A percentile compares a stretch with the other conserved stretches of the same genome.
These are phyloP conservation scores for Podospora pseudopauciseta DNA, from an alignment of 495 filamentous ascomycete genomes.

Conservation along the genomic window DNA sequence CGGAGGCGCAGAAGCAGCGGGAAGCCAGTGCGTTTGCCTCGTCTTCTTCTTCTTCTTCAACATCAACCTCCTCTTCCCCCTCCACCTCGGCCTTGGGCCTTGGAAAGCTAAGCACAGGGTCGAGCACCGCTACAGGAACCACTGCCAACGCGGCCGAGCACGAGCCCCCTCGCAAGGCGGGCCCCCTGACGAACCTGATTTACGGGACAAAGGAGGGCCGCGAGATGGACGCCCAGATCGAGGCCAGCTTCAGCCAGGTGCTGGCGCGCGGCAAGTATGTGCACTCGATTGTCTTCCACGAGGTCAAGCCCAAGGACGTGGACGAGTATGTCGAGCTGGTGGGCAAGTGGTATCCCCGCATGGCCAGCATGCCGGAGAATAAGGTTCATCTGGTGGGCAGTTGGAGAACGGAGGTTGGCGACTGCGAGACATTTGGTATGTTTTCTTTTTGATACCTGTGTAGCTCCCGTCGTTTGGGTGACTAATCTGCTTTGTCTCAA, in stretches of 20 bases:
- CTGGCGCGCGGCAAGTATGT: constrained; percentile 96
- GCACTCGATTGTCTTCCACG: constrained; percentile 94
- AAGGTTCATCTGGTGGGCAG: constrained; percentile 95
- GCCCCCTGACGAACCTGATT: constrained; percentile 67
- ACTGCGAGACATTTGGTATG: constrained; percentile 94
- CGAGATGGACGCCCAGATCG: constrained; percentile 88
- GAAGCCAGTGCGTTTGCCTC: constrained; percentile 68
- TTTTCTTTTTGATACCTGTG: constrained; percentile 1
- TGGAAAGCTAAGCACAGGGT: constrained; percentile 62
- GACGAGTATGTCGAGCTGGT: constrained; percentile 92
- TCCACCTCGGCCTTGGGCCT: constrained; percentile 43
- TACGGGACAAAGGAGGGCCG: constrained; percentile 95
- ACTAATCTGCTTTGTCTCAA: not conserved
- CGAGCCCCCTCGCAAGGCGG: constrained; percentile 46
- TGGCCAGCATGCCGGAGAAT: constrained; percentile 77
- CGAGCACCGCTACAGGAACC: constrained; percentile 44
- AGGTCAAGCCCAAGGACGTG: constrained; percentile 91
- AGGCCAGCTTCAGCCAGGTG: constrained; percentile 89
- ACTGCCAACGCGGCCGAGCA: constrained; percentile 42
- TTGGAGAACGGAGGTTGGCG: constrained; percentile 97
- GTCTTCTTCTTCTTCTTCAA: constrained; percentile 41
- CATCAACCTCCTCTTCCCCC: constrained; percentile 38
- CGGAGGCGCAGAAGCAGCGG: constrained; percentile 70
- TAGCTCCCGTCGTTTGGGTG: not conserved
- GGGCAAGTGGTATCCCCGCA: constrained; percentile 85